Evolutionary conservation across 495 filamentous ascomycete genomes (phyloP).

Genomic region (Jackrogersella minutella): DNA sequence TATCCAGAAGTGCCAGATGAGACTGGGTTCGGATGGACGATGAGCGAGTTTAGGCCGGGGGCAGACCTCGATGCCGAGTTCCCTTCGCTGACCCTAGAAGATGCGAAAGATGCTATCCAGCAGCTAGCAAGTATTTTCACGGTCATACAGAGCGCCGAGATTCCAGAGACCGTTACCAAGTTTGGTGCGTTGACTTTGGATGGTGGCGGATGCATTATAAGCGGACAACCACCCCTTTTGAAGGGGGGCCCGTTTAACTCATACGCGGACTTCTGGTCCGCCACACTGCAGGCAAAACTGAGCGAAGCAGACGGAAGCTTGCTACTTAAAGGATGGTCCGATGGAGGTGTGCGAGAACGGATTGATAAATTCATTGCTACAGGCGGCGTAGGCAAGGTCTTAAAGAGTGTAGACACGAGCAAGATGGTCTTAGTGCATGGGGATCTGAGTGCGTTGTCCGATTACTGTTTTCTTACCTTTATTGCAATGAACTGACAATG

Average conservation of each 20-base stretch:
- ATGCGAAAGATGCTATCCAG: constrained; percentile 2
- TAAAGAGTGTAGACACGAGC: not conserved
- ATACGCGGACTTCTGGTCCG: not conserved
- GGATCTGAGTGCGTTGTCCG: not conserved
- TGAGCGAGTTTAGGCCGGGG: constrained; percentile 6
- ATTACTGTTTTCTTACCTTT: not conserved
- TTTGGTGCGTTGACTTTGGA: constrained; percentile 10
- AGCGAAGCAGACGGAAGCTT: not conserved
- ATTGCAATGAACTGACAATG: not conserved
- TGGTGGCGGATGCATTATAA: not conserved
- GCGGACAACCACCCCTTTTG: not conserved
- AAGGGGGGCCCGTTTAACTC: not conserved
- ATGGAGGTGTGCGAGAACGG: not conserved
- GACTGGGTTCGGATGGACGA: constrained; percentile 13
- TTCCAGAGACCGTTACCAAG: constrained; percentile 3
- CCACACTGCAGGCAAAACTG: not conserved
- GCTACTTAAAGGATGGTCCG: not conserved
- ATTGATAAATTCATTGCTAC: not conserved
- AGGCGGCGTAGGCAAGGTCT: not conserved
- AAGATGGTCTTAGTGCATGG: not conserved
- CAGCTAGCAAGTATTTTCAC: constrained; percentile 7
- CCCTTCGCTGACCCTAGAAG: not conserved
- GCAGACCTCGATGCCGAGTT: constrained; percentile 4
- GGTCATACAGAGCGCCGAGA: not conserved
- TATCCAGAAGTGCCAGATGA: constrained; percentile 5